Percentiles rank a stretch among this genome's conserved stretches.
These are phyloP conservation scores for Trichophyton benhamiae DNA, from an alignment of 2,329 filamentous ascomycete genomes.

Conservation along the genomic window DNA sequence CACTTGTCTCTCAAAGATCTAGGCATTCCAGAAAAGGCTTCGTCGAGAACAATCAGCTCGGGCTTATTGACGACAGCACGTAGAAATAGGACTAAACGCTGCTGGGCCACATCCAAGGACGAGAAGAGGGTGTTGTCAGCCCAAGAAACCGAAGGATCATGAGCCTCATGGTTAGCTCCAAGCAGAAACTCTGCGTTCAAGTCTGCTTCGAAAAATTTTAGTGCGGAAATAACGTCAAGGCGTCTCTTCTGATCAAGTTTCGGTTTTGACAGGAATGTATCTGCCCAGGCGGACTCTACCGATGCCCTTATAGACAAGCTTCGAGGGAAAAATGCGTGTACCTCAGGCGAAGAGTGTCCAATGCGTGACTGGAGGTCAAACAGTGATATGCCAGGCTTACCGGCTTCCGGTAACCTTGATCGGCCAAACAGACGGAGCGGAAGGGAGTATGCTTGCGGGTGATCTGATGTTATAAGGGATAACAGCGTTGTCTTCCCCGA, in stretches of 20 bases:
- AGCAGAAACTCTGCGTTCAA: constrained; percentile 38
- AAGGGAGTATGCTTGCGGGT: constrained; percentile 83
- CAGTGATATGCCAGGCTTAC: constrained; percentile 64
- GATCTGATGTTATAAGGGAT: constrained; percentile 85
- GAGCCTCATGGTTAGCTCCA: neutral
- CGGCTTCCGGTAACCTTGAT: constrained; percentile 62
- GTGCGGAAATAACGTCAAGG: constrained; percentile 52
- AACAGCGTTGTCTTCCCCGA: constrained; percentile 93
- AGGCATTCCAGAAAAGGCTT: constrained; percentile 80
- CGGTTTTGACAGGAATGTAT: constrained; percentile 66
- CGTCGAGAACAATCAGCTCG: constrained; percentile 73
- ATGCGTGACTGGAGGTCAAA: constrained; percentile 86
- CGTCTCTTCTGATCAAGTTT: constrained; percentile 47
- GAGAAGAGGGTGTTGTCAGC: constrained; percentile 52
- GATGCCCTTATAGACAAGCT: constrained; percentile 59
- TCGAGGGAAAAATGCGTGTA: constrained; percentile 84
- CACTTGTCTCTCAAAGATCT: constrained; percentile 74
- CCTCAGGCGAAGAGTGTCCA: constrained; percentile 86
- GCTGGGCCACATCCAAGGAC: constrained; percentile 39
- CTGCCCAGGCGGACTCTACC: constrained; percentile 78
- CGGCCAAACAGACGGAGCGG: constrained; percentile 78
- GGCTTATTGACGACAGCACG: constrained; percentile 68
- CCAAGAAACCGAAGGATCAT: neutral
- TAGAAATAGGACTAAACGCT: constrained; percentile 75
- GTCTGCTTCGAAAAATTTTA: constrained; percentile 68